A percentile compares a stretch with the other conserved stretches of the same genome.
These are phyloP conservation scores for Monilinia fructigena DNA, from an alignment of 2,329 filamentous ascomycete genomes.

Conservation along the genomic window DNA sequence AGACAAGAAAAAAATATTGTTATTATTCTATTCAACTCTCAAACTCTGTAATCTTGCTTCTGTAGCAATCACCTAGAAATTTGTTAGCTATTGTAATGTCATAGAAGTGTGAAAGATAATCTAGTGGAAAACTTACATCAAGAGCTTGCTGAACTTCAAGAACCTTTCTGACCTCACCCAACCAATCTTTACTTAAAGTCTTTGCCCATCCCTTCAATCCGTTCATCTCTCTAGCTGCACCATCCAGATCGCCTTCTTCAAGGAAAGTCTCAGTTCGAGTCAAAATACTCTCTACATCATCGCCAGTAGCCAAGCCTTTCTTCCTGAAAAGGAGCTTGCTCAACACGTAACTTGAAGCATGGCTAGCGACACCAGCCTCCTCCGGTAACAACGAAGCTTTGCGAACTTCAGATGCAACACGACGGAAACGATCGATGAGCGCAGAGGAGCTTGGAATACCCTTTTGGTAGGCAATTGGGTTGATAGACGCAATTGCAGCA, in stretches of 20 bases:
- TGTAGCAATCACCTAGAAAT: conserved; percentile 73
- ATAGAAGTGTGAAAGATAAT: not conserved
- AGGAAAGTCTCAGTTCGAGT: conserved; percentile 84
- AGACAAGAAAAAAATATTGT: conserved; percentile 27
- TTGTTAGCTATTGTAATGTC: conserved; percentile 26
- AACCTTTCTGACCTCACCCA: conserved; percentile 84
- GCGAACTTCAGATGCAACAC: conserved; percentile 86
- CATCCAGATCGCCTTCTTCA: conserved; percentile 90
- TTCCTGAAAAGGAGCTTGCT: conserved; percentile 98
- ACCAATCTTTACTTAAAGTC: conserved; percentile 90
- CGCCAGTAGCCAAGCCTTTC: conserved; percentile 75
- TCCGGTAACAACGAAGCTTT: conserved; percentile 92
- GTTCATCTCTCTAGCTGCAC: conserved; percentile 93
- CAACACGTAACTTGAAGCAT: conserved; percentile 84
- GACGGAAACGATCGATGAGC: conserved; percentile 92
- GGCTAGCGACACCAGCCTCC: conserved; percentile 89
- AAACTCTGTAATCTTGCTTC: conserved; percentile 88
- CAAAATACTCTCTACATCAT: conserved; percentile 92
- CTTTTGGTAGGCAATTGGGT: conserved; percentile 87
- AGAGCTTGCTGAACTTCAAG: conserved; percentile 94
- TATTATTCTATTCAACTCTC: conserved; percentile 64
- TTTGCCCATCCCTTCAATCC: conserved; percentile 90
- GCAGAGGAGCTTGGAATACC: conserved; percentile 81
- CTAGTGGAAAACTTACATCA: conserved; percentile 67
- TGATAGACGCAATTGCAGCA: conserved; percentile 94